Evolutionary conservation across 2,329 filamentous ascomycete genomes (phyloP).

Genomic region (Ampelomyces quisqualis): DNA sequence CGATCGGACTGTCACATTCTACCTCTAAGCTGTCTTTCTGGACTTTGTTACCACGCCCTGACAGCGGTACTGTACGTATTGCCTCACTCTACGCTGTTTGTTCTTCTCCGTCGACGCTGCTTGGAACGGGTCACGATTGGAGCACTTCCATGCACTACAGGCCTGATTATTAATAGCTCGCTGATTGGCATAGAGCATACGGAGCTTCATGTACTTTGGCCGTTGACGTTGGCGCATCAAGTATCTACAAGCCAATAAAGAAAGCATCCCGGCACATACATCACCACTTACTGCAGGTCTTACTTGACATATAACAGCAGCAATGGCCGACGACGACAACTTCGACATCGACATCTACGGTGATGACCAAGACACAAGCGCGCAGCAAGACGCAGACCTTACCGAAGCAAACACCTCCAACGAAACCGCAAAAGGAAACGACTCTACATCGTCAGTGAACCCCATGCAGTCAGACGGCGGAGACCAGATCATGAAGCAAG

Average conservation of each 20-base stretch:
- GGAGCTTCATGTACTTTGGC: conserved; percentile 44
- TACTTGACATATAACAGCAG: conserved; percentile 30
- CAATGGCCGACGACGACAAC: conserved; percentile 63
- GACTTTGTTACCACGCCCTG: conserved; percentile 34
- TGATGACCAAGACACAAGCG: conserved; percentile 50
- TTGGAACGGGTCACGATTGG: conserved; percentile 12
- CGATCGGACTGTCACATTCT: conserved; percentile 40
- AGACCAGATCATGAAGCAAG: conserved; percentile 22
- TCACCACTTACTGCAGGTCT: conserved; percentile 26
- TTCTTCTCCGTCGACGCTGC: conserved; percentile 14
- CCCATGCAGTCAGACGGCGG: conserved; percentile 12
- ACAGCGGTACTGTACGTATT: conserved; percentile 46
- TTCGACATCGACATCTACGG: conserved; percentile 72
- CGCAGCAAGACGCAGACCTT: conserved; percentile 27
- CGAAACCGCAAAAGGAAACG: conserved; percentile 36
- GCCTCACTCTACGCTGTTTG: conserved; percentile 35
- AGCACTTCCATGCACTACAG: conserved; percentile 13
- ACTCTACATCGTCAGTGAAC: conserved; percentile 15
- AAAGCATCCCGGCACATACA: conserved; percentile 30
- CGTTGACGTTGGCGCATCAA: conserved; percentile 38
- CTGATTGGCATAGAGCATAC: conserved; percentile 39
- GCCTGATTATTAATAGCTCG: conserved; percentile 28
- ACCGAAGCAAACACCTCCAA: conserved; percentile 25
- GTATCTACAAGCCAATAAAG: conserved; percentile 45
- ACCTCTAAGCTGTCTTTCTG: conserved; percentile 37